Conservation (phyloP, 108 stramenopile genomes). For the Stephanodiscus triporus region DNA sequence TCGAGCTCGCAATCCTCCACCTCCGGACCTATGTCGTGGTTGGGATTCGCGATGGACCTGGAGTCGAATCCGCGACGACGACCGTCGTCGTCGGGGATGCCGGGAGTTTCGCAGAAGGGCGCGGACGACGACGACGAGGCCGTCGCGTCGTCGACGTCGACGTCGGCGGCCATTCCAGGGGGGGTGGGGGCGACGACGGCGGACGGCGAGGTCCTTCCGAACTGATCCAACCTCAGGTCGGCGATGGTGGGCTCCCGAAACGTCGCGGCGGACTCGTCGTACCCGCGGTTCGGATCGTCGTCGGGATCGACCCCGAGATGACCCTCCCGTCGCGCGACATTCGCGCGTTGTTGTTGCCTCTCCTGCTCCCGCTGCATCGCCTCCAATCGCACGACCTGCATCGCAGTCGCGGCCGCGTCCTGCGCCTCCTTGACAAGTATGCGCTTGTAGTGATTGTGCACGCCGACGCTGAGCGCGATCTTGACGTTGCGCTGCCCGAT, state of each 20-base stretch:
- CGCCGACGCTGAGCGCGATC: slow-evolving; percentile 91
- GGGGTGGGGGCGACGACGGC: slow-evolving; percentile 24
- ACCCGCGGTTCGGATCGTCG: slow-evolving; percentile 15
- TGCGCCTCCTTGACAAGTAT: slow-evolving; percentile 74
- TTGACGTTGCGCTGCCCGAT: slow-evolving; percentile 96
- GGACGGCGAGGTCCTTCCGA: slow-evolving; percentile 45
- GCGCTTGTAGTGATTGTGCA: slow-evolving; percentile 98
- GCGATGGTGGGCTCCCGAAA: slow-evolving; percentile 50
- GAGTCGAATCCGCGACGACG: background rate
- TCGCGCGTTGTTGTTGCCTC: background rate
- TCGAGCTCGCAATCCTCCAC: slow-evolving; percentile 90
- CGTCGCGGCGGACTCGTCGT: slow-evolving; percentile 40
- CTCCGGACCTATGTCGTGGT: slow-evolving; percentile 61
- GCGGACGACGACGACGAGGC: background rate
- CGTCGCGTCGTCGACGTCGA: background rate
- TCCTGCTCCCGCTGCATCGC: slow-evolving; percentile 22
- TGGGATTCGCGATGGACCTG: slow-evolving; percentile 62
- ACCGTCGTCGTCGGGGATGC: background rate
- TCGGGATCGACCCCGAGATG: slow-evolving; percentile 36
- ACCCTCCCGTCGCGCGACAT: slow-evolving; percentile 22
- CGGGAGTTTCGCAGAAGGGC: slow-evolving; percentile 23
- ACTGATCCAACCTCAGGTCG: slow-evolving; percentile 77
- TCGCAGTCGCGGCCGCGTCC: slow-evolving; percentile 43
- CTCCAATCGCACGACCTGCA: slow-evolving; percentile 36
- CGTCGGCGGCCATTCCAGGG: background rate